Base-by-base conservation (phyloP, 2,329 filamentous ascomycete genomes). In the Fonsecaea erecta region DNA sequence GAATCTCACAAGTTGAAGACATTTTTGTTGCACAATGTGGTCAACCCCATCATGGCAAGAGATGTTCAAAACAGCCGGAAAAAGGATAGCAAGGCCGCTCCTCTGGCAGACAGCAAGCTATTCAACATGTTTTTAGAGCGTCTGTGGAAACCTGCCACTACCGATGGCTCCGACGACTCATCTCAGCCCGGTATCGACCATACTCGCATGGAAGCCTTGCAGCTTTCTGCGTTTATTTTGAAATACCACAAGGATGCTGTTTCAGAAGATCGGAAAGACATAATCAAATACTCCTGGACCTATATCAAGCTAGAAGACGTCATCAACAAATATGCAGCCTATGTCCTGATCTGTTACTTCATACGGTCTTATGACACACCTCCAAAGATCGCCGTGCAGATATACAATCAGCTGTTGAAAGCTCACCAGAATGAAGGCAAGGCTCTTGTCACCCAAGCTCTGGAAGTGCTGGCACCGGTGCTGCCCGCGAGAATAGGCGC, bases 251-350 rank as follows among this genome's bases (percentile, higher is more conserved):
- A 94, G 73, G 86, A 87, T 34, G 90, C 93, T 60, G 85, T 99
- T 1, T 91, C 96, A 71, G 95, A 98, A 73, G 89, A 92, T 1
- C 88, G 96, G 40, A 99, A 99, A 78, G 95, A 99, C 70, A 94
- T 99, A 68, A 99, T 99, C 74, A 98, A 97, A 78, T 99, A 98
- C 77, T 93, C 93, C 2, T 99, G 95, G 95, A 97, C 93, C 18
- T 98, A 97, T 75, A 99, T 99, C 73, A 88, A 92, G 26, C 85
- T 99, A n/a, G 96, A 99, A 74, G 95, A 99, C 77, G 91, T 97
- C 63, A 97, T 99, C 81, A 99, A 98, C 82, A 99, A 99, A 77
- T 95, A 98, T 76, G 95, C 94, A 0, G 93, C 95, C 2, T 99
- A 99, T 73, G 94, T 97, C 4, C 88, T 99, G 5, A 96, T 99